Evolutionary conservation across 352 stramenopile genomes (phyloP), one percentile per base, ranked within the genome.

Genomic region (Pythium phragmitis): DNA sequence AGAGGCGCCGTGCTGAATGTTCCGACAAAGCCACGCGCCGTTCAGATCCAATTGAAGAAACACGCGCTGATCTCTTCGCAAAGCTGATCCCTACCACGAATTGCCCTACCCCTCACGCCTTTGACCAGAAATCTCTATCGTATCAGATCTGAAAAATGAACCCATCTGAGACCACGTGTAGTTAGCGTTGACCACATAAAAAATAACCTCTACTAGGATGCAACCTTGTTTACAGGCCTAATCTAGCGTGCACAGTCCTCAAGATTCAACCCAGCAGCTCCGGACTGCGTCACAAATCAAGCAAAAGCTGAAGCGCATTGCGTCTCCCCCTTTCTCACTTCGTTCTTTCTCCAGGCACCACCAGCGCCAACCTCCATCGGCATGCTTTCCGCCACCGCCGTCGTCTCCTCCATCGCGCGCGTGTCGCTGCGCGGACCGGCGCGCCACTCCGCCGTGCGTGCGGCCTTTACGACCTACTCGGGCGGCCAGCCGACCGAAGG

Each of bases 401-500:
- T 39, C 45, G 43, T 41, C 34, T 57, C 45, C 43, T 57, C 55
- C 19, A 19, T 57, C 49, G 55, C 55, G 23, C 63, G 63, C 28
- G 39, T 43, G 36, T 37, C 41, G 30, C 21, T 55, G 37, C 54
- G 60, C 48, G 7, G 42, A n/a, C 39, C 9, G 17, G 30, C 37
- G 53, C 51, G 19, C 7, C 56, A 28, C 43, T 13, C 33, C 19
- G 54, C 41, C 26, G 11, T 37, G 4, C 60, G 60, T n/a, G 63
- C 57, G 19, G 52, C 65, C 30, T 74, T 89, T 49, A 94, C 85
- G 54, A 96, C 87, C 52, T 97, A 97, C 73, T 94, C 82, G 19
- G 89, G 88, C 56, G 90, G 90, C 42, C 90, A 97, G 70, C 82
- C 90, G 16, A 89, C 72, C 46, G 87, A 96, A 66, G 90, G 90